Evolutionary conservation across 2,329 filamentous ascomycete species (phyloP), one percentile per base, ranked within the genome.

Genomic region (Exophiala xenobiotica): DNA sequence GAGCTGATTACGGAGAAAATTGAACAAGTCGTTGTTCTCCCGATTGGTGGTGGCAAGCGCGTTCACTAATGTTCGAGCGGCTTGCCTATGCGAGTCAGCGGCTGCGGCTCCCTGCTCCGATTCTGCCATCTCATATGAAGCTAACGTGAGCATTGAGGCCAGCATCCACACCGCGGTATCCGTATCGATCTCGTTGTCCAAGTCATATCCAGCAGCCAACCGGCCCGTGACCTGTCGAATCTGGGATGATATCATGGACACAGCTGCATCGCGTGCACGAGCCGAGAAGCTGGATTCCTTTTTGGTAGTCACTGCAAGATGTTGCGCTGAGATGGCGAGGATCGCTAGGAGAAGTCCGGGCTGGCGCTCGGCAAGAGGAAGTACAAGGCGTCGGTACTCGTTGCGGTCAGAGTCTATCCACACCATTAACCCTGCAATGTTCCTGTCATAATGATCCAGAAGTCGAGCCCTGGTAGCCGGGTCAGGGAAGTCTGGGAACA

Each of bases 381-480:
- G 22, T n/a, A 57, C 55, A 5, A 57, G 38, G 5, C 51, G 51
- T 12, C 55, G 51, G 27, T 57, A 57, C 31, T 57, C 55, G 37
- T 57, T 57, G 42, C 33, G 48, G 6, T 54, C 55, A 4, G 55
- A 57, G 23, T 57, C 55, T 35, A 57, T 54, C 55, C 55, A 57
- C 14, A 57, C 55, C 55, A 57, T 57, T 26, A 57, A 42, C 3
- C 55, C 55, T 11, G 55, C 55, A 31, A 57, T 57, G 27, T 57
- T 51, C 29, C 47, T 49, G 33, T 57, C 55, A 45, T 57, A 57
- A 24, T 57, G 51, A 4, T 97, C 68, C 87, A 81, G 18, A 74
- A 77, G 67, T 96, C 92, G 66, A 90, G 96, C 48, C 83, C 81
- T 1, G 86, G 84, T 37, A 96, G 78, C 65, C 81, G 83, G 61